phyloP scores from a whole-genome alignment of 805 yeast species.

The Clavispora vitiphila region DNA sequence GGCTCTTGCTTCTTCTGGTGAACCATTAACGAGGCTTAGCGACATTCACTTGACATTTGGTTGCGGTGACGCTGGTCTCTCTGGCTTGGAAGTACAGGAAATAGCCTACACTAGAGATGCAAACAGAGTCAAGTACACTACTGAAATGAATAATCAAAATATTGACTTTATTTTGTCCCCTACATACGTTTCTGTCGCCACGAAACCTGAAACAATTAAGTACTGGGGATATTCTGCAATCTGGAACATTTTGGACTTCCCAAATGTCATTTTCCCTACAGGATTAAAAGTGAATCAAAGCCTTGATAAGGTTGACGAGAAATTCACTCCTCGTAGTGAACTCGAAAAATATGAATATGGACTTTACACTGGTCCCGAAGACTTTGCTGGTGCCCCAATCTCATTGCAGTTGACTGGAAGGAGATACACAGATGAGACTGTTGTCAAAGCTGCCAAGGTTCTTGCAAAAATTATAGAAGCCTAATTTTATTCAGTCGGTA shows the following conservation, averaged over 20 bases:
- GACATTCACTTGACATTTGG: constrained; percentile 11
- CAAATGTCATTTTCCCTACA: constrained; percentile 17
- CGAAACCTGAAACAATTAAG: constrained; percentile 13
- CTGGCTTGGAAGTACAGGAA: constrained; percentile 12
- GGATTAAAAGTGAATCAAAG: constrained; percentile 13
- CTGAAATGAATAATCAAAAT: constrained; percentile 7
- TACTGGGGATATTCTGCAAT: constrained; percentile 18
- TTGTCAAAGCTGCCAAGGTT: constrained; percentile 16
- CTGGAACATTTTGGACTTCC: constrained; percentile 18
- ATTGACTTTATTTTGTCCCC: constrained; percentile 15
- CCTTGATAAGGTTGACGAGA: constrained; percentile 11
- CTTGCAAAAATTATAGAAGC: constrained; percentile 10
- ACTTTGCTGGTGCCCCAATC: constrained; percentile 14
- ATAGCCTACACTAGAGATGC: constrained; percentile 10
- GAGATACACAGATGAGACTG: constrained; percentile 15
- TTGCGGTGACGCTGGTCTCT: constrained; percentile 14
- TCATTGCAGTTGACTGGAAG: constrained; percentile 17
- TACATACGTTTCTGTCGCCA: constrained; percentile 15
- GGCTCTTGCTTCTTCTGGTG: constrained; percentile 10
- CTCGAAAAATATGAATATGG: constrained; percentile 16
- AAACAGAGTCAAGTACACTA: constrained; percentile 10
- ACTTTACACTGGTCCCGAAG: constrained; percentile 15
- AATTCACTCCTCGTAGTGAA: constrained; percentile 13
- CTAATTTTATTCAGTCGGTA: too few relatives aligned
- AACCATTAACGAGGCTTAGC: constrained; percentile 11